Conservation (phyloP, 306 rosid genomes). For the Inga leiocalycina region DNA sequence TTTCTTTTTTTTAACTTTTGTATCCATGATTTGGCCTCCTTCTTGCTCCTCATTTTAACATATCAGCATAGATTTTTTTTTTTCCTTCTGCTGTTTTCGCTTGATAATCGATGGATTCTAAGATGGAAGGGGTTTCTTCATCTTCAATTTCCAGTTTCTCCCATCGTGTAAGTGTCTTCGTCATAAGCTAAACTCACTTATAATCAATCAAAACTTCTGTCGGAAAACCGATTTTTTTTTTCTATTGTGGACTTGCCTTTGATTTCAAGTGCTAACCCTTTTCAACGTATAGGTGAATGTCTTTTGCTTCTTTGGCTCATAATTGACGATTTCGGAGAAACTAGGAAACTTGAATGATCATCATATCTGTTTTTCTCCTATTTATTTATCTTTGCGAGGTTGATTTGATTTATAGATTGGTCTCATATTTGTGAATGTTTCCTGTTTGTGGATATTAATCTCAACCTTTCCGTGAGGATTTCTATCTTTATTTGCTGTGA, state of each 20-base stretch:
- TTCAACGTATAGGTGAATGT: background rate
- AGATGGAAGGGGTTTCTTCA: background rate
- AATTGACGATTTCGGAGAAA: background rate
- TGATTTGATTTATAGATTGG: background rate
- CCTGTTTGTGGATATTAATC: background rate
- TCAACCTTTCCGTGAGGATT: background rate
- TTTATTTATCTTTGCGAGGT: background rate
- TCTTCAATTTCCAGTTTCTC: background rate
- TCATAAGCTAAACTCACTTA: background rate
- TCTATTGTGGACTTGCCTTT: background rate
- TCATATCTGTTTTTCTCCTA: background rate
- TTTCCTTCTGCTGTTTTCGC: background rate
- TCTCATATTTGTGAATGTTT: background rate
- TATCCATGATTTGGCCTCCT: too few species aligned
- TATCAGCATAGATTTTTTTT: background rate
- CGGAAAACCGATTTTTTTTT: too few species aligned
- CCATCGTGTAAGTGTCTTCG: background rate
- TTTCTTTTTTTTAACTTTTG: too few species aligned
- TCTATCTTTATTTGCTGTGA: background rate
- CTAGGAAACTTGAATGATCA: background rate
- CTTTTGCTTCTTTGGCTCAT: background rate
- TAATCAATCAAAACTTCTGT: too few species aligned
- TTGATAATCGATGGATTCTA: background rate
- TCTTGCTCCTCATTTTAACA: background rate
- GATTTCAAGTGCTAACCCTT: background rate